Evolutionary conservation across 352 stramenopile species (phyloP).

Genomic region (Phytopythium montanum): DNA sequence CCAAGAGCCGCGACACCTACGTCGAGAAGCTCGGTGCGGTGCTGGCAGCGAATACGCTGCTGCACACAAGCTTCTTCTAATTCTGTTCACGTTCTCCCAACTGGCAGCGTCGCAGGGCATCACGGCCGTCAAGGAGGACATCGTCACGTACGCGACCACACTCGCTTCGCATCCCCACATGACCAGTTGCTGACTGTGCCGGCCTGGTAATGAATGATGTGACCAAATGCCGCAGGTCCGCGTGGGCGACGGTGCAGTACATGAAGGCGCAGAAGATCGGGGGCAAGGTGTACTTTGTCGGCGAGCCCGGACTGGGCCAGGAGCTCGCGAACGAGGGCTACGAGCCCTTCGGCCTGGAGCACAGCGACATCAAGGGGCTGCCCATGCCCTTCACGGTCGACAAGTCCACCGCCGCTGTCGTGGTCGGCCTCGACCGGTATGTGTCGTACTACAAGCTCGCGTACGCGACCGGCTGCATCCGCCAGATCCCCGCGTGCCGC

Average conservation of each 20-base stretch:
- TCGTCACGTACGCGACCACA: conserved; percentile 60
- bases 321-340: conserved; percentile 69
- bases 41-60: neutral
- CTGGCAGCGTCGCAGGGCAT: conserved; percentile 72
- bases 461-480: conserved; percentile 69
- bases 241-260: conserved; percentile 77
- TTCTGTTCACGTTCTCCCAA: neutral
- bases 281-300: conserved; percentile 84
- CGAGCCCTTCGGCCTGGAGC: conserved; percentile 58
- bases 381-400: conserved; percentile 65
- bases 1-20: conserved; percentile 75
- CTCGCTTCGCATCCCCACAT: neutral
- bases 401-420: conserved; percentile 64
- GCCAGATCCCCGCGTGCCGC: conserved; percentile 64
- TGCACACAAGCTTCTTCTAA: conserved; percentile 1
- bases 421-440: conserved; percentile 79
- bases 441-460: conserved; percentile 86
- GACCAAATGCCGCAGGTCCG: conserved; percentile 35
- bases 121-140: conserved; percentile 54
- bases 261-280: conserved; percentile 73
- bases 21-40: conserved; percentile 78
- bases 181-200: conserved; percentile 1
- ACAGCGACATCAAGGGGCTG: conserved; percentile 69
- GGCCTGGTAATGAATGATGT: neutral
- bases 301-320: conserved; percentile 61